Evolutionary conservation across 306 rosid genomes (phyloP), one percentile per base, ranked within the genome.

Genomic region (Vigna radiata): DNA sequence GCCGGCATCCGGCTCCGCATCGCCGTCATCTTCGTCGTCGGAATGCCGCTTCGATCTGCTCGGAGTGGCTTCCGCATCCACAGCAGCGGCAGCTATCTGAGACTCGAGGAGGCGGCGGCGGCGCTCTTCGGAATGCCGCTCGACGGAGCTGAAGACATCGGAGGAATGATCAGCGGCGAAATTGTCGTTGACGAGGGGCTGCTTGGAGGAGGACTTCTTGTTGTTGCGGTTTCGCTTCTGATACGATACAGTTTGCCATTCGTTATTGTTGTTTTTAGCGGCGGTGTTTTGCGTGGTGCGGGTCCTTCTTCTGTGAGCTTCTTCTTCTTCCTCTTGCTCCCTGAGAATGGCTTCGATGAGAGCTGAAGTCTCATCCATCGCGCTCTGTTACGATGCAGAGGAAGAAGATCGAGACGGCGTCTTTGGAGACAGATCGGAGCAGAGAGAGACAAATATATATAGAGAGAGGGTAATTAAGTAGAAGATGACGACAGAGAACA

Each of bases 301-400:
- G 29, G 2, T 39, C 58, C 70, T 80, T 67, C 67, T 82, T 56
- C 63, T 79, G 23, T 64, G 69, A 47, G 79, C 83, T 73, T 73
- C 53, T 13, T 78, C 78, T n/a, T 79, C 84, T 14, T 84, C 88
- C 67, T 83, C 90, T 41, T 86, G 87, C 72, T 85, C 91, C 43
- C 81, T 77, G 12, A 84, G 91, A 85, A 91, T 86, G 11, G 86
- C 77, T 81, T 84, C 88, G n/a, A 89, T 89, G n/a, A 84, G 29
- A 46, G 93, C 93, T 17, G 86, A 83, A 84, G 83, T 86, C 66
- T 88, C 91, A 81, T 90, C 96, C 96, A 86, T 90, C 13, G 17
- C 10, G 44, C 13, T 11, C 19, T 31, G 3, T 13, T 17, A 41
- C 46, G 46, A 41, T 41, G 46, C 13, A 49, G 27, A 61, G 17